phyloP scores from a whole-genome alignment of 495 filamentous ascomycete genomes.

The Polyplosphaeria fusca region DNA sequence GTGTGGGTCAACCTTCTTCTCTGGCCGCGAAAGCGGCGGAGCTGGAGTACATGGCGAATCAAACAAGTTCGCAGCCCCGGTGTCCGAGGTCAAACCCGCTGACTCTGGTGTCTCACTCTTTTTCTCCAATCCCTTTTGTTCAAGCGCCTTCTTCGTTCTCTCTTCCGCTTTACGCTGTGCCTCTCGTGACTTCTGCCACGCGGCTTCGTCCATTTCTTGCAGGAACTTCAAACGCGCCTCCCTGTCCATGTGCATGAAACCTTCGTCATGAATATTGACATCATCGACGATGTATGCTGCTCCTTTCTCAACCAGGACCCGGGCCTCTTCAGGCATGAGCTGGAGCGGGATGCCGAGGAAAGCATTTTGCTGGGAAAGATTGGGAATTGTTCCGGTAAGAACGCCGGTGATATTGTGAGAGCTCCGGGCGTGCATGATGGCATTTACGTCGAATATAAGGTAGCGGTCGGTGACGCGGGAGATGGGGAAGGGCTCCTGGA shows the following conservation, averaged over 20 bases:
- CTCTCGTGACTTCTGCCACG: constrained; percentile 45
- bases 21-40: neutral
- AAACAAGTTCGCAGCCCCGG: neutral
- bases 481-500: constrained; percentile 67
- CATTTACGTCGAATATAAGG: constrained; percentile 80
- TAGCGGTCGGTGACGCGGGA: constrained; percentile 77
- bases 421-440: constrained; percentile 74
- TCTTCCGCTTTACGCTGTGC: constrained; percentile 44
- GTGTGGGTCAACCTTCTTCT: constrained; percentile 28
- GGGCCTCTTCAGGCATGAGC: constrained; percentile 86
- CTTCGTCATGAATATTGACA: constrained; percentile 53
- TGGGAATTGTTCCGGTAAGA: constrained; percentile 80
- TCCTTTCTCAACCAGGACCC: constrained; percentile 74
- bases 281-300: constrained; percentile 80
- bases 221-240: constrained; percentile 47
- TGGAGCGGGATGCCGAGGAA: constrained; percentile 86
- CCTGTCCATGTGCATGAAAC: constrained; percentile 48
- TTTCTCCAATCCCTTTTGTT: constrained; percentile 20
- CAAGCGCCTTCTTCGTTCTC: constrained; percentile 31
- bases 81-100: neutral
- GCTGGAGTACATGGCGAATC: neutral
- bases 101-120: neutral
- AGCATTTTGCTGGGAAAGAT: constrained; percentile 90
- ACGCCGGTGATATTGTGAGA: constrained; percentile 84
- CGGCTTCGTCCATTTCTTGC: constrained; percentile 41